phyloP scores from a whole-genome alignment of 176 grass and related monocot species.

The Sorghum bicolor region Sorghum_bicolor_NCBIv3 NC_012872.2:70479001-70479500 shows the following conservation, averaged over 20 bases:
- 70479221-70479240: constrained; percentile 20
- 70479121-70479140: constrained; percentile 27
- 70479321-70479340: constrained; percentile 39
- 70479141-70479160: constrained; percentile 24
- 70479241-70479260: constrained; percentile 28
- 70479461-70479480: constrained; percentile 80
- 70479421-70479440: not conserved
- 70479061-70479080: constrained; percentile 30
- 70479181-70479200: constrained; percentile 34
- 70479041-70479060: constrained; percentile 10
- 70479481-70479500: constrained; percentile 83
- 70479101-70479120: constrained; percentile 41
- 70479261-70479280: constrained; percentile 32
- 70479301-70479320: constrained; percentile 40
- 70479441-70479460: not conserved
- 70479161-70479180: constrained; percentile 22
- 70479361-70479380: constrained; percentile 16
- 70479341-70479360: constrained; percentile 14
- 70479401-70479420: not conserved
- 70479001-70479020: not conserved
- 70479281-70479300: constrained; percentile 31
- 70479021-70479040: not conserved
- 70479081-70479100: constrained; percentile 36
- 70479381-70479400: constrained; percentile 24
- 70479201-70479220: constrained; percentile 30